Base-by-base conservation (phyloP, 805 yeast genomes). In the Kuraishia floccosa region DNA sequence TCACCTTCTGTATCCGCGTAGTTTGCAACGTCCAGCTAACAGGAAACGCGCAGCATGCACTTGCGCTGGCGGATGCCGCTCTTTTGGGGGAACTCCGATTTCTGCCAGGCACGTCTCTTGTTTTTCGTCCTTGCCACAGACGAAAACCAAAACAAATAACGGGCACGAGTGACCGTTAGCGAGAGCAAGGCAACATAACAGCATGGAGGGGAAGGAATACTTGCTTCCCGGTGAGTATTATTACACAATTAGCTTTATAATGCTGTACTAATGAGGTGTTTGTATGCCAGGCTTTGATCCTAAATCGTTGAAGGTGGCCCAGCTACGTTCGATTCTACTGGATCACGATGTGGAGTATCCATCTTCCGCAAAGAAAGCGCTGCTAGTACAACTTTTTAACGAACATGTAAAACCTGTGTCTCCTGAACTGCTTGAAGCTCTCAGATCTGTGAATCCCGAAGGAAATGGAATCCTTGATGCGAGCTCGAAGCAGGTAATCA, bases 361-460 rank as follows among this genome's bases (percentile, higher is more conserved):
- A 0, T 58, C 79, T 1, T 59, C 66, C 28, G 77, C 86, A 5
- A 82, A 76, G 47, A 89, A 89, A 50, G 54, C 68, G 5, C 74
- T 71, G 9, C 60, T 86, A 35, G 52, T 85, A 2, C 54, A 56
- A n/a, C 44, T 78, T n/a, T 83, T 75, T 52, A 57, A 67, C n/a
- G 49, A 58, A 4, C 50, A 74, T 6, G 56, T 83, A 30, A 57
- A 55, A 11, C 74, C 81, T 2, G 52, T 58, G 8, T 58, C 79
- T 2, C 53, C 56, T 0, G 42, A 52, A 26, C 50, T 70, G 23
- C 52, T 70, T 33, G 48, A 47, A 6, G 47, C 54, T 9, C 47
- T 47, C 28, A 36, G 41, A 11, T 25, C 37, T 14, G 35, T 42
- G 3, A 42, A 40, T 35, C 31, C 50, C 10, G 40, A 42, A 32